These are phyloP conservation scores for Silene conica DNA, from an alignment of 148 eudicot species.

Conservation along the genomic window DNA sequence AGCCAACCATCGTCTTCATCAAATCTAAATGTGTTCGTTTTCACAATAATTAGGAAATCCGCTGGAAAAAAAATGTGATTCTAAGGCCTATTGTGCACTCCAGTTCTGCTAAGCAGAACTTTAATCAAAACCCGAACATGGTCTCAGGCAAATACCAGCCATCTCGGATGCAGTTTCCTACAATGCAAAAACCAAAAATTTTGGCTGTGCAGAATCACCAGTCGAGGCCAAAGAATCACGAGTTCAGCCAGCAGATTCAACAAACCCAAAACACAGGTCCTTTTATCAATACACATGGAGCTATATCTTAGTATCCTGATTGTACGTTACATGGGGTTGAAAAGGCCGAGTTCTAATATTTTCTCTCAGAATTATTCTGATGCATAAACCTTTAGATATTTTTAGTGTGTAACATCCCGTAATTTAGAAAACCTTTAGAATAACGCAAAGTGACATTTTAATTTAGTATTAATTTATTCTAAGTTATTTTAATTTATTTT, in stretches of 20 bases:
- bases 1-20: no score
- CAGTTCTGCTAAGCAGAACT: neutral
- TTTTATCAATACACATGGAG: neutral
- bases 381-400: no score
- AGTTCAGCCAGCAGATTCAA: constrained; percentile 8
- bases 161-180: neutral
- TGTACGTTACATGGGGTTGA: constrained; percentile 9
- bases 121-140: neutral
- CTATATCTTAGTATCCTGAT: constrained; percentile 2
- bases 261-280: neutral
- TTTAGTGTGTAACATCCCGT: no score
- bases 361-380: neutral
- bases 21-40: no score
- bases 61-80: neutral
- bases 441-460: no score
- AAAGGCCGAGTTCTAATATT: neutral
- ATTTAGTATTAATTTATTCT: no score
- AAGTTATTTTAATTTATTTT: no score
- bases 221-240: no score
- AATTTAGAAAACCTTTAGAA: no score
- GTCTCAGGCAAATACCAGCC: neutral
- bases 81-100: neutral
- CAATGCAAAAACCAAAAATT: neutral
- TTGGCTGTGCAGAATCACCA: neutral
- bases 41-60: constrained; percentile 3